Percentiles rank a stretch among this genome's conserved stretches.
These are phyloP conservation scores for Coffea humblotiana DNA, from an alignment of 305 asterid genomes.

Conservation along the genomic window DNA sequence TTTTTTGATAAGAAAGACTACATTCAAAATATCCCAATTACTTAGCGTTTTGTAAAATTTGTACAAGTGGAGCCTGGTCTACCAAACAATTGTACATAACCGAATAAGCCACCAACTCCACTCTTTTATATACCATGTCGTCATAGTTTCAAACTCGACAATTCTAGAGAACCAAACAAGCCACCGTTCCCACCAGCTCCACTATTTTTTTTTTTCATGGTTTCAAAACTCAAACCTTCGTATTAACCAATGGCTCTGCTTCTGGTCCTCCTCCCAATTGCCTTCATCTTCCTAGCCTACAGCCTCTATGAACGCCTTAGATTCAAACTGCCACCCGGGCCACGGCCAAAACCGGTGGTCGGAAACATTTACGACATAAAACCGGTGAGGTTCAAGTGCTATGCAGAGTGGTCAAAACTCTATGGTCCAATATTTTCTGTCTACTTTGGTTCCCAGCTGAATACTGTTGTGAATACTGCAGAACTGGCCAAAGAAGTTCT, in stretches of 20 bases:
- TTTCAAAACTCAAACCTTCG: background rate
- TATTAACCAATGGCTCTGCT: background rate
- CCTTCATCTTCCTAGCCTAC: constrained; percentile 15
- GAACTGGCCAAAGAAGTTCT: constrained; percentile 23
- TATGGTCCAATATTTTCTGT: constrained; percentile 25
- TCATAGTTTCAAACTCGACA: too few relatives aligned
- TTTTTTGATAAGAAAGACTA: too few relatives aligned
- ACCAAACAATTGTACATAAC: too few relatives aligned
- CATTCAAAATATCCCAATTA: too few relatives aligned
- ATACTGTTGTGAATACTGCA: constrained; percentile 14
- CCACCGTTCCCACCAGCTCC: too few relatives aligned
- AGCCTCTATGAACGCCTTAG: constrained; percentile 16
- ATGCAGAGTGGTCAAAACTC: constrained; percentile 18
- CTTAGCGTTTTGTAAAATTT: too few relatives aligned
- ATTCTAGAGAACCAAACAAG: too few relatives aligned
- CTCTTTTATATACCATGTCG: too few relatives aligned
- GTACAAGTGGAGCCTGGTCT: too few relatives aligned
- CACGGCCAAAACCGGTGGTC: constrained; percentile 22
- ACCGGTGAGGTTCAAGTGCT: constrained; percentile 24
- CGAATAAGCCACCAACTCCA: too few relatives aligned
- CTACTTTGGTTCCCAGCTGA: constrained; percentile 19
- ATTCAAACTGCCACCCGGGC: constrained; percentile 24
- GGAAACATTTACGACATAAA: constrained; percentile 29
- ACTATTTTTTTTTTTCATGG: background rate
- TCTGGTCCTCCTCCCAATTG: background rate